Evolutionary conservation across 306 rosid species (phyloP).

Genomic region (Arachis stenosperma): DNA sequence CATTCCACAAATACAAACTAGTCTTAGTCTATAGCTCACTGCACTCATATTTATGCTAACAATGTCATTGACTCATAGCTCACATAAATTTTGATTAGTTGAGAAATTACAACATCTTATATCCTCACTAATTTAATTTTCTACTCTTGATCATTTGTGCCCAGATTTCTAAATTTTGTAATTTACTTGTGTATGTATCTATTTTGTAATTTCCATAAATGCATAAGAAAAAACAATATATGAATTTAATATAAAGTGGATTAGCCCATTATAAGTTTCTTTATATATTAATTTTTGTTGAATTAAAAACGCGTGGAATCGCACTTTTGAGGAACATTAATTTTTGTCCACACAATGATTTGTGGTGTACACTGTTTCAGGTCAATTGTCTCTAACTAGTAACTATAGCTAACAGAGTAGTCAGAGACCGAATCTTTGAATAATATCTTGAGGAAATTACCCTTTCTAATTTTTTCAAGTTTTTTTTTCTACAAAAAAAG

Average conservation of each 20-base stretch:
- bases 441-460: too few relatives aligned
- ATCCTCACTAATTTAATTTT: background rate
- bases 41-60: constrained; percentile 20
- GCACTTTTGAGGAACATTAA: background rate
- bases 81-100: constrained; percentile 25
- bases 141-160: constrained; percentile 30
- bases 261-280: too few relatives aligned
- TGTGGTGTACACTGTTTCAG: background rate
- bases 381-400: background rate
- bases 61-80: constrained; percentile 36
- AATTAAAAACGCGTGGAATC: background rate
- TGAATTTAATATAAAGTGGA: too few relatives aligned
- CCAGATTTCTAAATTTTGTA: constrained; percentile 37
- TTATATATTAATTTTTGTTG: background rate
- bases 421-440: background rate
- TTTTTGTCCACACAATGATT: background rate
- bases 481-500: too few relatives aligned
- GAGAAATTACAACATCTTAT: constrained; percentile 11
- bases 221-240: background rate
- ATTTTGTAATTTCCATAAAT: background rate
- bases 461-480: too few relatives aligned
- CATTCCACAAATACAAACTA: background rate
- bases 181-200: constrained; percentile 43
- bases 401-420: too few relatives aligned
- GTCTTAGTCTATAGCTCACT: constrained; percentile 6